Evolutionary conservation across 208 protist genomes (phyloP).

Genomic region (Jaenimonas drosophilae): DNA sequence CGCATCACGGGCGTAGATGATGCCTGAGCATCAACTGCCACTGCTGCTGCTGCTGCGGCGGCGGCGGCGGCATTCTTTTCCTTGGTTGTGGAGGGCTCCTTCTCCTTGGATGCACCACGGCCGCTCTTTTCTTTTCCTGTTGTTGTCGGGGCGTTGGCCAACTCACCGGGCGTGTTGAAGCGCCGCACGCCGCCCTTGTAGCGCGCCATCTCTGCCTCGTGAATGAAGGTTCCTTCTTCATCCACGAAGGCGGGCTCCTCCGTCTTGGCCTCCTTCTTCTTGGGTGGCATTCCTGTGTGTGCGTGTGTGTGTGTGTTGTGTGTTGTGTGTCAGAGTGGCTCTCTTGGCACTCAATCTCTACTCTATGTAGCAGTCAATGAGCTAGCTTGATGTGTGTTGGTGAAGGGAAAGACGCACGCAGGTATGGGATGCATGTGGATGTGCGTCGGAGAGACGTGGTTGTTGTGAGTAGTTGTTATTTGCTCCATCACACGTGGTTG

Average conservation of each 20-base stretch:
- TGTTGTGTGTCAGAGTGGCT: too few species aligned
- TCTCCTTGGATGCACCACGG: background rate
- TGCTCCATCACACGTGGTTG: too few species aligned
- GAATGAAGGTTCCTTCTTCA: constrained; percentile 55
- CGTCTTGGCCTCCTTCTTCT: constrained; percentile 64
- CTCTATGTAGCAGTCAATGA: too few species aligned
- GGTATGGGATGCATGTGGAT: too few species aligned
- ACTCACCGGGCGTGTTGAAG: constrained; percentile 4
- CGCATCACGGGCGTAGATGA: constrained; percentile 5
- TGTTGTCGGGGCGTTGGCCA: too few species aligned
- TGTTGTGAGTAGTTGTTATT: too few species aligned
- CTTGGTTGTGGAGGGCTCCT: background rate
- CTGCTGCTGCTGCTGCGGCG: constrained; percentile 1
- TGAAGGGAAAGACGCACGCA: too few species aligned
- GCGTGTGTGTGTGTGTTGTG: constrained; percentile 2
- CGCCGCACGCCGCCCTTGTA: constrained; percentile 63
- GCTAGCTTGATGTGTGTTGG: too few species aligned
- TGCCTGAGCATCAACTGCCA: background rate
- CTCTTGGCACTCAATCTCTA: too few species aligned
- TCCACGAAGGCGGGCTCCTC: constrained; percentile 74
- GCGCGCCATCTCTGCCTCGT: constrained; percentile 40
- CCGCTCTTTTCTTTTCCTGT: too few species aligned
- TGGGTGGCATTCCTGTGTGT: constrained; percentile 40
- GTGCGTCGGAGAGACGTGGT: too few species aligned
- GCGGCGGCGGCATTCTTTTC: background rate